Evolutionary conservation across 768 basidiomycete genomes (phyloP), one percentile per base, ranked within the genome.

Genomic region (Pisolithus tinctorius): DNA sequence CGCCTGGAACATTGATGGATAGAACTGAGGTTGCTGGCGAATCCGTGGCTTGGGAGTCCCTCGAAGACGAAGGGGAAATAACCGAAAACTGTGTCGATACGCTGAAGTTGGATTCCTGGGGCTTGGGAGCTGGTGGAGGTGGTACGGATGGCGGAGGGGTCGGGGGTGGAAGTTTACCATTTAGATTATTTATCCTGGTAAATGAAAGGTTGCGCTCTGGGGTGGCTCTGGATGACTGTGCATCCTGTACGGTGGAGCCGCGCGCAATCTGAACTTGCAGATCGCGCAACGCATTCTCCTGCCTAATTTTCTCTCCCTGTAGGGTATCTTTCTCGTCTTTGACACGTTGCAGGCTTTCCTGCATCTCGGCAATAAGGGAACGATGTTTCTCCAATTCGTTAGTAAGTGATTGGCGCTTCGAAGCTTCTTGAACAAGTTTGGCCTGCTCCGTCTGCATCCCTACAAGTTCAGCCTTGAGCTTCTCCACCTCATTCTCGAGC

Each of bases 241-340:
- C 54, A n/a, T 64, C 72, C 38, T 50, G 67, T 48, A 56, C 42
- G 20, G 62, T 47, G 27, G 79, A 74, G 57, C 77, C 81, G 48
- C 84, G 80, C 45, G 78, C 66, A 16, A 79, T 66, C 60, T 93
- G 88, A 40, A 79, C 80, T 64, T 93, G 89, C 25, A 92, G 72
- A 45, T 94, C 92, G 46, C 84, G 82, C 51, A 91, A 71, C n/a
- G 83, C 64, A 13, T 65, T 65, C 50, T 92, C 88, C 30, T 86
- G 82, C 45, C 76, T 80, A 55, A 55, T 72, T 69, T 83, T 88
- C 71, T 93, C 89, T 8, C 77, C 71, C 53, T 84, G 87, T 14
- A 93, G 71, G 14, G 61, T 74, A 63, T 89, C 91, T 66, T 87
- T 88, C 69, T 91, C 88, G 59, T 91, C 85, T 69, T 87, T 88